Base-by-base conservation (phyloP, 1,284 basidiomycete species). In the Hypsizygus ulmarius region DNA sequence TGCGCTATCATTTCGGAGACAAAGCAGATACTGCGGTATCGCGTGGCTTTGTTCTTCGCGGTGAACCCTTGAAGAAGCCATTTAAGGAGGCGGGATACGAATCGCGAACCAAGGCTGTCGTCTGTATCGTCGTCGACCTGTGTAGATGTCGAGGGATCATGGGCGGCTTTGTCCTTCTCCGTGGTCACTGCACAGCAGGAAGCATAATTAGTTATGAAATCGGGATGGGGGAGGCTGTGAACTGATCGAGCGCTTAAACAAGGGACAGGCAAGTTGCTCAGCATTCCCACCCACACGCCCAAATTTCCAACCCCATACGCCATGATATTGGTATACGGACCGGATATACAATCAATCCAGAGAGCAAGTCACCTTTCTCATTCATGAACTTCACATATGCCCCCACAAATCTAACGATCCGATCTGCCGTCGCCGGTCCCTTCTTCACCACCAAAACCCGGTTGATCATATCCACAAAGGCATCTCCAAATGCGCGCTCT, bases 21-120 rank as follows among this genome's bases (percentile, higher is more conserved):
- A 30, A 90, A 69, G 49, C 90, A 85, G 0, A 91, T 79, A 51
- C 84, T 87, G 14, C 94, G 81, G 59, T 87, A 93, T 9, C 94
- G 79, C 18, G 91, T 86, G 45, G 81, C 79, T 73, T 96, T 97
- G 73, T 95, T 89, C 67, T 96, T 97, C 2, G 94, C 90, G 9
- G 77, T 66, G 66, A 94, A 94, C 0, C 94, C 94, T 51, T 82
- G 80, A 44, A 95, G 71, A 18, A 97, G 75, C 70, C 90, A 91
- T 41, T 80, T 80, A 46, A 97, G 71, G 3, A 97, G 70, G 39
- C 83, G 78, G 9, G 79, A 68, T 1, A 88, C 73, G 59, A 97
- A 93, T 45, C 93, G 79, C 0, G 90, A 81, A 0, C 83, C 78
- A 0, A 82, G 70, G 0, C 84, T 88, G 30, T 91, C 84, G 3